Evolutionary conservation across 495 filamentous ascomycete genomes (phyloP).

Genomic region (Aspergillus panamensis): DNA sequence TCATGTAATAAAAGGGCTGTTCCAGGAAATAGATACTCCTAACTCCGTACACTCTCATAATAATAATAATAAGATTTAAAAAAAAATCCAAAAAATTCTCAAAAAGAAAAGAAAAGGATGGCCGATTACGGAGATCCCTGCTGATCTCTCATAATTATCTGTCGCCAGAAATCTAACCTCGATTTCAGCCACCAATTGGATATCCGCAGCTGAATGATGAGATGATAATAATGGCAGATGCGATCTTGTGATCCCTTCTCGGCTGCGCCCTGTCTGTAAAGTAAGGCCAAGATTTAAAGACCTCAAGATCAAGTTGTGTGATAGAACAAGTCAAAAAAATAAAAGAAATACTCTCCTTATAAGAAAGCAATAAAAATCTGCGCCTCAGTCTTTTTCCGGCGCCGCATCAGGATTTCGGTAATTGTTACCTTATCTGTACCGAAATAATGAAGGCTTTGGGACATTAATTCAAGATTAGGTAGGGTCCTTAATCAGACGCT

Average conservation of each 20-base stretch:
- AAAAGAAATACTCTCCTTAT: too few relatives aligned
- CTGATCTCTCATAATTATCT: constrained; percentile 1
- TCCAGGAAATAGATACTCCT: neutral
- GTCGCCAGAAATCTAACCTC: neutral
- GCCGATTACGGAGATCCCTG: neutral
- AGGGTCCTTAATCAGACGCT: too few relatives aligned
- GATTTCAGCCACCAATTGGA: neutral
- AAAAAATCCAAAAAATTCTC: neutral
- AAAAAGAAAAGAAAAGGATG: neutral
- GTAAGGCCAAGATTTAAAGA: neutral
- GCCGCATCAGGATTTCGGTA: constrained; percentile 26
- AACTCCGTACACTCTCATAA: too few relatives aligned
- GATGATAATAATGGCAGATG: neutral
- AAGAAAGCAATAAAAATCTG: neutral
- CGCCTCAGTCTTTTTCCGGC: constrained; percentile 17
- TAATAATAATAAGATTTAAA: neutral
- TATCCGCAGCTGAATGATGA: neutral
- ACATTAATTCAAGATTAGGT: too few relatives aligned
- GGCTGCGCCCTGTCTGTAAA: neutral
- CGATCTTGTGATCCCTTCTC: neutral
- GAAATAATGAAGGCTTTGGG: neutral
- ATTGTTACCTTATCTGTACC: constrained; percentile 17
- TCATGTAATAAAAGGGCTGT: neutral
- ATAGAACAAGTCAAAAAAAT: neutral
- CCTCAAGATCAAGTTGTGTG: neutral